Base-by-base conservation (phyloP, 2,329 filamentous ascomycete genomes). In the Sporothrix luriei region DNA sequence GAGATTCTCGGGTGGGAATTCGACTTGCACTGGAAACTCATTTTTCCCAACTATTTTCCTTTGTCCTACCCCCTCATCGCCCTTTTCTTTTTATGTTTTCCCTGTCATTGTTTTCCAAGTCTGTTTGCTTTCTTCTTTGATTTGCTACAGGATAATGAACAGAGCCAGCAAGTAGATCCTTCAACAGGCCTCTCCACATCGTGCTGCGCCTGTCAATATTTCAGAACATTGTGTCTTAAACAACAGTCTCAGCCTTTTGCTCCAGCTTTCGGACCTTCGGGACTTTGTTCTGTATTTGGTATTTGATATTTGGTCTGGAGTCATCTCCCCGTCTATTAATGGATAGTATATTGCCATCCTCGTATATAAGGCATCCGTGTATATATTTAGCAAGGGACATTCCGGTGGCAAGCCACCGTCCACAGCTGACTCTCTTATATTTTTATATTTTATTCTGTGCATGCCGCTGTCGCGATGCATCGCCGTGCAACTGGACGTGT, bases 161-260 rank as follows among this genome's bases (percentile, higher is more conserved):
- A n/a, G n/a, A n/a, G n/a, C n/a, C n/a, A n/a, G n/a, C n/a, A n/a
- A n/a, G n/a, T n/a, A n/a, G n/a, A n/a, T n/a, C n/a, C n/a, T n/a
- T n/a, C n/a, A n/a, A n/a, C n/a, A n/a, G n/a, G n/a, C n/a, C n/a
- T 19, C 38, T 62, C 59, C 21, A 48, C 33, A 24, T 59, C 21
- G 26, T 6, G 59, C 5, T 48, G 24, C 29, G 49, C 38, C 51
- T 29, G 49, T 48, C 51, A 46, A n/a, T 38, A 29, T 33, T 52
- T 51, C 59, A 48, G 59, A 64, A 21, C 24, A 46, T 5, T 3
- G 10, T 55, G 33, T 67, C 65, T 67, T 9, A 55, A 55, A 57
- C 64, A 66, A 13, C n/a, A 55, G 51, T 67, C 65, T 67, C 65
- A 29, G 65, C 51, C 51, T 14, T 55, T 29, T 66, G 1, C 64